A percentile compares a stretch with the other conserved stretches of the same genome.
These are phyloP conservation scores for Neurospora sp. DNA, from an alignment of 495 filamentous ascomycete genomes.

Conservation along the genomic window DNA sequence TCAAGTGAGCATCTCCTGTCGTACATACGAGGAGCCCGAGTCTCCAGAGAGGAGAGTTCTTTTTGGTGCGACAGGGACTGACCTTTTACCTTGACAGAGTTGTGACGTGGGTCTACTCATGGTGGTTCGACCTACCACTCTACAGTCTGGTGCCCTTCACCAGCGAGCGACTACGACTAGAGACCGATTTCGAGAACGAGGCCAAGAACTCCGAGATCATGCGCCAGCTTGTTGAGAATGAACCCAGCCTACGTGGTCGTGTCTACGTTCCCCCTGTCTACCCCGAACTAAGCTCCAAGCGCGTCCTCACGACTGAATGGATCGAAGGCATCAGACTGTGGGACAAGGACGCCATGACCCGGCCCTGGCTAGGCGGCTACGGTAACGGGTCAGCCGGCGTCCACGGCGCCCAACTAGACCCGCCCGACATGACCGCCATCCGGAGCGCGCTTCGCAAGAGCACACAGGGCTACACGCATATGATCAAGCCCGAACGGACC, in stretches of 20 bases:
- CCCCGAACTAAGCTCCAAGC: constrained; percentile 66
- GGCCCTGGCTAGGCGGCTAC: constrained; percentile 66
- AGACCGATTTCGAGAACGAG: constrained; percentile 91
- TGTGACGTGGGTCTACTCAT: constrained; percentile 65
- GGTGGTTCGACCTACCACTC: constrained; percentile 77
- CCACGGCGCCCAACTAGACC: constrained; percentile 54
- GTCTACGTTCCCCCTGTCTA: constrained; percentile 86
- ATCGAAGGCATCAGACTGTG: constrained; percentile 87
- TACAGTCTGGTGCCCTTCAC: constrained; percentile 86
- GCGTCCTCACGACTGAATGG: constrained; percentile 95
- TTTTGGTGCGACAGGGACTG: constrained; percentile 1
- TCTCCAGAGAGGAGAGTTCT: neutral
- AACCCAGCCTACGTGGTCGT: constrained; percentile 62
- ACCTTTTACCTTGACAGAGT: constrained; percentile 36
- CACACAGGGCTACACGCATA: constrained; percentile 28
- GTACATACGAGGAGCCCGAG: neutral
- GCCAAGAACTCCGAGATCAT: constrained; percentile 80
- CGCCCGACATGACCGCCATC: constrained; percentile 33
- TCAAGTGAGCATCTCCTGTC: constrained; percentile 54
- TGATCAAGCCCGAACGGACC: constrained; percentile 68
- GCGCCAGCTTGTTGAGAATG: constrained; percentile 62
- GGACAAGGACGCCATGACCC: constrained; percentile 70
- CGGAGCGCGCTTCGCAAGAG: constrained; percentile 33
- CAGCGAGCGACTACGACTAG: constrained; percentile 71
- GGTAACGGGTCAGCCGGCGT: constrained; percentile 67